These are phyloP conservation scores for Trichoderma arundinaceum DNA, from an alignment of 2,329 filamentous ascomycete species.

Conservation along the genomic window DNA sequence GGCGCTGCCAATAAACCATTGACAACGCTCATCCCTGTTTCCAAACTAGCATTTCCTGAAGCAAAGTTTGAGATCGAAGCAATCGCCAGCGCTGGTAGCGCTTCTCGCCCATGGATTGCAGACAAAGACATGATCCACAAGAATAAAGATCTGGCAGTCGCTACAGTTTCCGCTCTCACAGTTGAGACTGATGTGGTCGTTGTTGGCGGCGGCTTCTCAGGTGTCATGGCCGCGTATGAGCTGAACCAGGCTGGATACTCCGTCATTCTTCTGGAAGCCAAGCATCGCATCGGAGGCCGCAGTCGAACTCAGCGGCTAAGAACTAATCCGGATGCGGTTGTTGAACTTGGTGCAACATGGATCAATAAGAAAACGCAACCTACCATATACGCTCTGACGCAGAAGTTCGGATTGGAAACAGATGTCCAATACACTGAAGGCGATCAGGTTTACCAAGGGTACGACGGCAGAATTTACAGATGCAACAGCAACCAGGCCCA, in stretches of 20 bases:
- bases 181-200: conserved; percentile 35
- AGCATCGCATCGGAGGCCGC: conserved; percentile 54
- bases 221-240: conserved; percentile 45
- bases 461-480: too few relatives aligned
- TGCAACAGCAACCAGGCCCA: too few relatives aligned
- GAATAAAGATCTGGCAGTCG: too few relatives aligned
- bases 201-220: conserved; percentile 53
- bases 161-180: too few relatives aligned
- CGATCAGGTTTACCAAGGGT: too few relatives aligned
- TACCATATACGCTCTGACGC: conserved; percentile 50
- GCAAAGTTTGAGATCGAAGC: too few relatives aligned
- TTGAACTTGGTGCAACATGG: conserved; percentile 39
- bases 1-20: conserved; percentile 13
- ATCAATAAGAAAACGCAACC: conserved; percentile 38
- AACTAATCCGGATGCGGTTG: conserved; percentile 6
- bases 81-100: too few relatives aligned
- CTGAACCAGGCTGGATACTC: conserved; percentile 47
- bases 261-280: conserved; percentile 54
- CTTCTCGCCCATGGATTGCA: too few relatives aligned
- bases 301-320: conserved; percentile 9
- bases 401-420: conserved; percentile 48
- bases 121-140: too few relatives aligned
- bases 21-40: conserved; percentile 19
- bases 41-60: neutral
- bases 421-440: conserved; percentile 3